These are phyloP conservation scores for Kokia cookei DNA, from an alignment of 441 rosid species.

Conservation along the genomic window DNA sequence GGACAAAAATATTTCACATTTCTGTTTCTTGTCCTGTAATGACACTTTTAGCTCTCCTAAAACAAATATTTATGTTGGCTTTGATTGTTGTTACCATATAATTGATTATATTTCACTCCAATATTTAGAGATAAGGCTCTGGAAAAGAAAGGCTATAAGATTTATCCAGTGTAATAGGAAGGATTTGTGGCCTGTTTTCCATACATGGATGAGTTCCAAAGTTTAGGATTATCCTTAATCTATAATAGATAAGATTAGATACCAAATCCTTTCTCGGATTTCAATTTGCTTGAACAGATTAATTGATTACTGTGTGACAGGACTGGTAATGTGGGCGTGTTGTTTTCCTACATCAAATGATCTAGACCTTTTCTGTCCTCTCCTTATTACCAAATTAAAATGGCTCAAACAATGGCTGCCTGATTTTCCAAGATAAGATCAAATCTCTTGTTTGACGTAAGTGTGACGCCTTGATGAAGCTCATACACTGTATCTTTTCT, in stretches of 20 bases:
- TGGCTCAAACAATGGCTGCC: not conserved
- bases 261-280: not conserved
- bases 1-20: not conserved
- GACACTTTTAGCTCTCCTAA: not conserved
- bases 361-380: constrained; percentile 1
- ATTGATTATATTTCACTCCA: not conserved
- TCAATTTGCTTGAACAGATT: not conserved
- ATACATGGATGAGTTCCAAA: not conserved
- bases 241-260: not conserved
- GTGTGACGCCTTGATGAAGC: not conserved
- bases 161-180: not conserved
- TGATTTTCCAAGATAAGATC: constrained; percentile 2
- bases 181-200: not conserved
- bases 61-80: not conserved
- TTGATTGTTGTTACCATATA: not conserved
- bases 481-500: not conserved
- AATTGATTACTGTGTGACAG: not conserved
- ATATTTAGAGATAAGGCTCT: not conserved
- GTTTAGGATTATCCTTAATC: not conserved
- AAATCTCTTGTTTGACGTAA: not conserved
- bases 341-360: not conserved
- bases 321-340: not conserved
- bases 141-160: not conserved
- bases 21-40: not conserved
- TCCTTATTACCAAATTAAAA: not conserved